Conservation (phyloP, 768 basidiomycete genomes). For the Psilocybe azurescens region DNA sequence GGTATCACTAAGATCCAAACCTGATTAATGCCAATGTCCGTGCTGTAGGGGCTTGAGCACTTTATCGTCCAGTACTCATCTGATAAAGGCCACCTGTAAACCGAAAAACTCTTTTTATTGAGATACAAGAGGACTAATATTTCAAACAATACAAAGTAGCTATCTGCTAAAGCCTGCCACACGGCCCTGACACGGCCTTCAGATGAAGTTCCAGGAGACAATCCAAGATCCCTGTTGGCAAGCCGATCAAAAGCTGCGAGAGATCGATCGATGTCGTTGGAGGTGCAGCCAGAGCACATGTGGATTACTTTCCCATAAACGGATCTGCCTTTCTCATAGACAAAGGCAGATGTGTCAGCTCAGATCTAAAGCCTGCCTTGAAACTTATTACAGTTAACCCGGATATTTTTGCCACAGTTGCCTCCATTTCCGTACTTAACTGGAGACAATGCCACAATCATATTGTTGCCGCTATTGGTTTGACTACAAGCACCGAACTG, state of each 20-base stretch:
- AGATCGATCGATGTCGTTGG: conserved; percentile 4
- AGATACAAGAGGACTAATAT: too few relatives aligned
- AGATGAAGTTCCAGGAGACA: conserved; percentile 4
- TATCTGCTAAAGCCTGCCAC: too few relatives aligned
- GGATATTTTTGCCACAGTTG: conserved; percentile 28
- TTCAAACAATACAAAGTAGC: too few relatives aligned
- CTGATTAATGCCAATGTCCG: too few relatives aligned
- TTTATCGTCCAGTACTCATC: too few relatives aligned
- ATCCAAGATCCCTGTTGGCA: not conserved
- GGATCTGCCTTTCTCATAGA: not conserved
- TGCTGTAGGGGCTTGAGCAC: too few relatives aligned
- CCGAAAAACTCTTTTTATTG: too few relatives aligned
- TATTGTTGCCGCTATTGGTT: conserved; percentile 23
- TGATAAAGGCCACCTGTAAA: too few relatives aligned
- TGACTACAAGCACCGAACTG: conserved; percentile 32
- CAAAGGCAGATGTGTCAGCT: too few relatives aligned
- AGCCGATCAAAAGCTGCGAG: not conserved
- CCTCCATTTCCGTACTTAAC: conserved; percentile 23
- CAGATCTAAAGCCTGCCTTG: not conserved
- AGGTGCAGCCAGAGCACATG: conserved; percentile 2
- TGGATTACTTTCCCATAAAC: not conserved
- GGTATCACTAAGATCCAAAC: too few relatives aligned
- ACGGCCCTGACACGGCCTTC: not conserved
- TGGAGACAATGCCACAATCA: conserved; percentile 30
- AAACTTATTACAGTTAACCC: conserved; percentile 25